Evolutionary conservation across 139 green algal genomes (phyloP), one percentile per base, ranked within the genome.

Genomic region (Ettlia oleoabundans): DNA sequence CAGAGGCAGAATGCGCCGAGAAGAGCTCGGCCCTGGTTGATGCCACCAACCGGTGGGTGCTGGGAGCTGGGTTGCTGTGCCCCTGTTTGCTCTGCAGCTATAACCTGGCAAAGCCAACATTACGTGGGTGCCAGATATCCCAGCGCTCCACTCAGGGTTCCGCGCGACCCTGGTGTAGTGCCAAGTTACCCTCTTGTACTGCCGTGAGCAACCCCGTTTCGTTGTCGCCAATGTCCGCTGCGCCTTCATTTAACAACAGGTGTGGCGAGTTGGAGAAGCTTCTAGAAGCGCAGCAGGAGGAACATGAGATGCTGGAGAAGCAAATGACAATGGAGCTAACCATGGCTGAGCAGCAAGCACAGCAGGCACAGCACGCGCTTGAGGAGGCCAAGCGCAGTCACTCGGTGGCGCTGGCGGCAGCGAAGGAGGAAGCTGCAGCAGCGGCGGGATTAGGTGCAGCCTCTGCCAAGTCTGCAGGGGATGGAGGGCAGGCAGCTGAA

Each of bases 301-400:
- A 81, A 58, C 75, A 81, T 26, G 75, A 70, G n/a, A n/a, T 26
- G 2, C 58, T 81, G 5, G 75, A 72, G 75, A 69, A 70, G 42
- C 76, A 82, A 42, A 82, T 82, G 42, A 82, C 41, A 1, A 67
- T 67, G 63, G 76, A 82, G 63, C 76, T 82, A 19, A 72, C 38
- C 38, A 73, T 81, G 75, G 75, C 75, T 19, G 76, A 82, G 76
- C 5, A 13, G 30, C 63, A 69, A 30, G 63, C 55, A 41, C 63
- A 41, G 41, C 72, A 40, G 72, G 67, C 67, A 1, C 33, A 75
- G 67, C 67, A 61, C 24, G 69, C 41, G 15, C n/a, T 43, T 18
- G 42, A 32, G 6, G n/a, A 77, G 13, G 42, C 43, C 18, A n/a
- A 43, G 70, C 37, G 30, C 3, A 42, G 42, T 32, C 40, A 52